Conservation (phyloP, 345 rosid species). For the Laguncularia racemosa region DNA sequence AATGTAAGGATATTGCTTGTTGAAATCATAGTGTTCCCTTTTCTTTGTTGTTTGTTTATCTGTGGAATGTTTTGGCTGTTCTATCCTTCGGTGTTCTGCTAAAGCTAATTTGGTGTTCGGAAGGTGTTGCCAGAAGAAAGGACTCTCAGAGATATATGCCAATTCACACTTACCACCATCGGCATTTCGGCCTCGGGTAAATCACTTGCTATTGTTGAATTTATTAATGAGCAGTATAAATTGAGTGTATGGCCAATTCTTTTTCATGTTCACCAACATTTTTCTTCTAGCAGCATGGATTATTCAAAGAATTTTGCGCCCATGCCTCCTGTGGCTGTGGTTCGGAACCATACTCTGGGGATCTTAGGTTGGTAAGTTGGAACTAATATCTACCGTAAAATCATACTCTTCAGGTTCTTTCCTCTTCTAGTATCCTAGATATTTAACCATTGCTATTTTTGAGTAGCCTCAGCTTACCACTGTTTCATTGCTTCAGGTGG, state of each 20-base stretch:
- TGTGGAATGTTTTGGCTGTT: too few relatives aligned
- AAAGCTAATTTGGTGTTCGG: slow-evolving; percentile 32
- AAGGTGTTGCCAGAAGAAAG: slow-evolving; percentile 66
- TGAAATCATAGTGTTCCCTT: too few relatives aligned
- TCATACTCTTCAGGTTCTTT: background rate
- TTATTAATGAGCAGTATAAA: slow-evolving; percentile 1
- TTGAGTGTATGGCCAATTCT: slow-evolving; percentile 13
- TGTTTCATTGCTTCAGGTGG: too few relatives aligned
- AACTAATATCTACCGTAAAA: background rate
- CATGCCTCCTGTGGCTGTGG: slow-evolving; percentile 52
- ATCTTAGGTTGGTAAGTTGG: slow-evolving; percentile 57
- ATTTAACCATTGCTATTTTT: background rate
- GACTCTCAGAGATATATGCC: slow-evolving; percentile 53
- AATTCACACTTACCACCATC: slow-evolving; percentile 44
- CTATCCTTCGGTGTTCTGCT: too few relatives aligned
- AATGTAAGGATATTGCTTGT: too few relatives aligned
- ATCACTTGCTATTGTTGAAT: background rate
- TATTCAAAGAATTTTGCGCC: slow-evolving; percentile 51
- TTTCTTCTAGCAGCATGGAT: slow-evolving; percentile 49
- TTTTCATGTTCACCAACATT: slow-evolving; percentile 1
- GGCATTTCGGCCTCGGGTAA: slow-evolving; percentile 59
- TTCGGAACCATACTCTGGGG: slow-evolving; percentile 31
- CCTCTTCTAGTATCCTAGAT: background rate
- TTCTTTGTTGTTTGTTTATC: too few relatives aligned
- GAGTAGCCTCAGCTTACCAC: background rate